Base-by-base conservation (phyloP, 129 eudicot species). In the Dittrichia graveolens region DNA sequence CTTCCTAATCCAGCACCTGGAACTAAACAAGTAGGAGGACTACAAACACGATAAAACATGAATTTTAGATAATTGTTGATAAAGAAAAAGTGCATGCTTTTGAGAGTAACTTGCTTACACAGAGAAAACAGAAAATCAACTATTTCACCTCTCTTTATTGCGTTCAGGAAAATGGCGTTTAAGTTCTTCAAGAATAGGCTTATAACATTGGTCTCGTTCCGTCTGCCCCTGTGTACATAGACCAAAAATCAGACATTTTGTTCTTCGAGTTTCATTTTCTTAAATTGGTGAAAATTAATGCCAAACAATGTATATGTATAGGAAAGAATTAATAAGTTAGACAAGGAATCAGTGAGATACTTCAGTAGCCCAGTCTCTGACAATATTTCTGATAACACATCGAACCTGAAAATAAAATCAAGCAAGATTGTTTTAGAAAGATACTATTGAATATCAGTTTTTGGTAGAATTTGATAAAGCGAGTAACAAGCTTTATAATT, bases 1-100 rank as follows among this genome's bases (percentile, higher is more conserved):
- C 98, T 86, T 65, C 98, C 98, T 74, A 94, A 91, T 79, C 98
- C 96, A 81, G 98, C 98, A 53, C 98, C 98, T 37, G 98, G 98
- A 76, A 94, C 89, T 70, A 94, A 84, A 78, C 98, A 94, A 60
- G 95, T 59, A 14, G 96, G 96, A 68, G 92, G 96, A 44, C 95
- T 94, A 77, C 80, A 44, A 69, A 74, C 19, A 74, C 5, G 10
- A 61, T 58, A 50, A 67, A 10, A 48, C 50, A 13, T 13, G 13
- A 53, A 44, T 13, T 78, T 73, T 56, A 66, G 34, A 41, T 61
- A 53, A 44, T 13, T 78, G 65, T 56, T 57, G 34, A 41, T 61
- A 73, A 24, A 24, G 31, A 24, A 24, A 24, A 24, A 24, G 31
- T 24, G 31, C 31, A 24, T 24, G 31, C 31, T 24, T 24, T 24